These are phyloP conservation scores for Mucor irregularis DNA, from an alignment of 371 early-diverging fungal genomes.

Conservation along the genomic window DNA sequence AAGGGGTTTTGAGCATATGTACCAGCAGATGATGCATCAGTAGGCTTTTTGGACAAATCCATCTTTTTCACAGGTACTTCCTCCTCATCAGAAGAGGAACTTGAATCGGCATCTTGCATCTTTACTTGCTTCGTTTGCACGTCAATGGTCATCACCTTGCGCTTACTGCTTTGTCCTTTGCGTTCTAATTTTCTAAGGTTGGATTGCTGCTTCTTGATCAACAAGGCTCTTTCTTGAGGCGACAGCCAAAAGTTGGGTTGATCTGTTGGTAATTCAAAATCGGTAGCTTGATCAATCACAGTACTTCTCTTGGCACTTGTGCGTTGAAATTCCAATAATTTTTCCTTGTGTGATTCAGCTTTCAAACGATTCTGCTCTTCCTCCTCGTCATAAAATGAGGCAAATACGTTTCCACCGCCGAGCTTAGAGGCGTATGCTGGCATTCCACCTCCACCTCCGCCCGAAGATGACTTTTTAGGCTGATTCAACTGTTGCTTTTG, in stretches of 20 bases:
- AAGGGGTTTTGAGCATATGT: conserved; percentile 47
- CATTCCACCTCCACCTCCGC: conserved; percentile 14
- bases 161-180: conserved; percentile 43
- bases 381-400: conserved; percentile 40
- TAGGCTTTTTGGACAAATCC: neutral
- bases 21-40: conserved; percentile 22
- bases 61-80: conserved; percentile 10
- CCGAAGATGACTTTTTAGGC: neutral
- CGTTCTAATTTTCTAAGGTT: conserved; percentile 51
- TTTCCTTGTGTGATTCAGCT: conserved; percentile 76
- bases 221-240: conserved; percentile 69
- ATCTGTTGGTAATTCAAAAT: conserved; percentile 71
- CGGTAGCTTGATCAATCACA: conserved; percentile 79
- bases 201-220: conserved; percentile 51
- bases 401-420: conserved; percentile 24
- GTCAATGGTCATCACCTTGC: conserved; percentile 73
- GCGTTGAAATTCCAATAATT: conserved; percentile 78
- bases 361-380: conserved; percentile 52
- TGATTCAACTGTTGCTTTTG: conserved; percentile 31
- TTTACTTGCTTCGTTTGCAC: conserved; percentile 56
- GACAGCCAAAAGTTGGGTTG: conserved; percentile 74
- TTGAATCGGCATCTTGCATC: conserved; percentile 32
- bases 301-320: conserved; percentile 76
- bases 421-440: conserved; percentile 42
- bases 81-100: conserved; percentile 24